These are phyloP conservation scores for Paraphaeosphaeria sporulosa DNA, from an alignment of 2,329 filamentous ascomycete genomes.

Conservation along the genomic window DNA sequence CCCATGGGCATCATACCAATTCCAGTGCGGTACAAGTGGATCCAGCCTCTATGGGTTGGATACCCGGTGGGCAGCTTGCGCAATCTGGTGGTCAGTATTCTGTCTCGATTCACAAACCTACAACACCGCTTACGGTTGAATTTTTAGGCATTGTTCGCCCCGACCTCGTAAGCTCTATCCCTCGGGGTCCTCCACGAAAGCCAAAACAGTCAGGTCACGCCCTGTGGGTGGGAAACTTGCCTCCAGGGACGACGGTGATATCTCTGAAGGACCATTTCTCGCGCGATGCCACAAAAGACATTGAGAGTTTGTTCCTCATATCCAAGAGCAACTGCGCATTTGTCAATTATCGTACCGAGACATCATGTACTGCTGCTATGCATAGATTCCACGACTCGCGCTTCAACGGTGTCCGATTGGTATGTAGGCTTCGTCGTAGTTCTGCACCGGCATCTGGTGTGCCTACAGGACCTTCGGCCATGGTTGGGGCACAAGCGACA, in stretches of 20 bases:
- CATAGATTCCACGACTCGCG: constrained; percentile 87
- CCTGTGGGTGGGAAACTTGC: constrained; percentile 94
- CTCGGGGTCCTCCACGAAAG: constrained; percentile 71
- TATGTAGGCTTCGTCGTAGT: constrained; percentile 78
- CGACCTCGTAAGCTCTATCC: constrained; percentile 47
- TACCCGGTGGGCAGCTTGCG: constrained; percentile 26
- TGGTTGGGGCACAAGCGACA: constrained; percentile 38
- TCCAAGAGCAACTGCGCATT: constrained; percentile 98
- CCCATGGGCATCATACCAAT: constrained; percentile 21
- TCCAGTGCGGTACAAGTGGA: constrained; percentile 28
- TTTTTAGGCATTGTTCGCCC: constrained; percentile 31
- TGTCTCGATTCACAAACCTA: neutral
- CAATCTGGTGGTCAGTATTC: constrained; percentile 31
- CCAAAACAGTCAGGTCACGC: constrained; percentile 80
- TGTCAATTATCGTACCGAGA: constrained; percentile 89
- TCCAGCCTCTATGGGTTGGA: constrained; percentile 21
- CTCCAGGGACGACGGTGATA: constrained; percentile 81
- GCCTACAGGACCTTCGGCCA: constrained; percentile 63
- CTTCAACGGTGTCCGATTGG: constrained; percentile 84
- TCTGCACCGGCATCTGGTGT: constrained; percentile 56
- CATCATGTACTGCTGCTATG: constrained; percentile 77
- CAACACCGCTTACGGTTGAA: constrained; percentile 5
- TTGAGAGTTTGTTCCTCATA: constrained; percentile 92
- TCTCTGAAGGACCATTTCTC: constrained; percentile 92
- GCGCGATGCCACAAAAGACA: constrained; percentile 73